Conservation (phyloP, 2,329 filamentous ascomycete species). For the Lachnellula occidentalis region DNA sequence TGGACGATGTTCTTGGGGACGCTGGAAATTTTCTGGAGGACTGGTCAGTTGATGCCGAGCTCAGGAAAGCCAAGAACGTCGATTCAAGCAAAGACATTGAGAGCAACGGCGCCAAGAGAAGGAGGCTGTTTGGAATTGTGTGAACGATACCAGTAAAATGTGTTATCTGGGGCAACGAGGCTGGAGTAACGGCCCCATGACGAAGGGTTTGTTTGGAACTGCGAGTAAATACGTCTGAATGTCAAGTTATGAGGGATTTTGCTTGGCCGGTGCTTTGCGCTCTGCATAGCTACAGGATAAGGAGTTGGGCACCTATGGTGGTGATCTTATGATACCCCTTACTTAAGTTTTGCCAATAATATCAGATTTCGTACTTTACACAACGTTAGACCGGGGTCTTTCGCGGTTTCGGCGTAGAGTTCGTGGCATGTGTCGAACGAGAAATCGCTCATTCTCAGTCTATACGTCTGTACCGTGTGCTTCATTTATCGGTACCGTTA, state of each 20-base stretch:
- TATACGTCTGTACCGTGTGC: too few species aligned
- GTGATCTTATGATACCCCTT: background rate
- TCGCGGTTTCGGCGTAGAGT: background rate
- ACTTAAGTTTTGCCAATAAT: background rate
- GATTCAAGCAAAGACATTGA: slow-evolving; percentile 2
- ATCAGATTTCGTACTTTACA: background rate
- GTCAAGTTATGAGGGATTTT: background rate
- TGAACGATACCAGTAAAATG: background rate
- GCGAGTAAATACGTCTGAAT: slow-evolving; percentile 1
- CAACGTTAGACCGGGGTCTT: background rate
- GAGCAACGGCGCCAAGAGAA: slow-evolving; percentile 12
- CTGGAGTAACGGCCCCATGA: background rate
- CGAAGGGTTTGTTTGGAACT: slow-evolving; percentile 5
- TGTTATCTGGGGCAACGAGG: background rate
- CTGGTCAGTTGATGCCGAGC: slow-evolving; percentile 36
- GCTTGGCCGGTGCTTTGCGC: background rate
- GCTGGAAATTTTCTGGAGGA: slow-evolving; percentile 28
- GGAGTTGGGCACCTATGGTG: background rate
- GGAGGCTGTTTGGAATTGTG: slow-evolving; percentile 19
- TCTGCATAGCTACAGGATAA: background rate
- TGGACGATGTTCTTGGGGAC: slow-evolving; percentile 27
- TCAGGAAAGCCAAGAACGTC: slow-evolving; percentile 29
- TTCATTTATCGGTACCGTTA: too few species aligned
- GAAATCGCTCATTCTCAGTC: background rate
- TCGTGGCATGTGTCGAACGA: background rate